These are phyloP conservation scores for Haplographium delicatum DNA, from an alignment of 495 filamentous ascomycete species.

Conservation along the genomic window DNA sequence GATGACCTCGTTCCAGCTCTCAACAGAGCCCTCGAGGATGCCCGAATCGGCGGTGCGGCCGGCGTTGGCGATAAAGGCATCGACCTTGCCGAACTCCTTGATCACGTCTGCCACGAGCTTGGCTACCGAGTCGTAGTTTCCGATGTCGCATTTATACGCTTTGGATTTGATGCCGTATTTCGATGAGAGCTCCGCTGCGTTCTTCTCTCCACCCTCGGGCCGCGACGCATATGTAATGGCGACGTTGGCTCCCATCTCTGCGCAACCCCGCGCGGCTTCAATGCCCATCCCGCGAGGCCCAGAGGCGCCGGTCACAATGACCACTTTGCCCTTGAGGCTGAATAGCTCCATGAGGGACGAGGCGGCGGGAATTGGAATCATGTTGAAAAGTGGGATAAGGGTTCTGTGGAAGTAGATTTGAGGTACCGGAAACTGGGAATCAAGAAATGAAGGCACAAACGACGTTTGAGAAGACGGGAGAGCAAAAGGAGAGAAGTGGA, in stretches of 20 bases:
- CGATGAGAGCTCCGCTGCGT: conserved; percentile 53
- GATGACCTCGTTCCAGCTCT: conserved; percentile 65
- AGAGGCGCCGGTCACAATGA: conserved; percentile 66
- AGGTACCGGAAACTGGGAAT: background rate
- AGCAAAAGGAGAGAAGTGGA: background rate
- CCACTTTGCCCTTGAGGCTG: conserved; percentile 69
- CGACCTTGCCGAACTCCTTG: conserved; percentile 59
- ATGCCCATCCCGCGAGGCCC: conserved; percentile 67
- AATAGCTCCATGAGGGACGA: conserved; percentile 58
- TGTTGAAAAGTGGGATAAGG: conserved; percentile 20
- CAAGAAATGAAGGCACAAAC: background rate
- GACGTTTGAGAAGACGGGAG: background rate
- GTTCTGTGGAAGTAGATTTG: background rate
- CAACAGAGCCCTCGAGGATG: conserved; percentile 56
- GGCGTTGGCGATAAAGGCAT: conserved; percentile 65
- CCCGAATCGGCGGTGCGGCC: conserved; percentile 59
- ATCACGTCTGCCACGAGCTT: conserved; percentile 47
- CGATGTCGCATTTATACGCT: conserved; percentile 57
- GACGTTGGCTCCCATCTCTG: conserved; percentile 67
- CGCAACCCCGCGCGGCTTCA: conserved; percentile 66
- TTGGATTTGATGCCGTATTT: conserved; percentile 62
- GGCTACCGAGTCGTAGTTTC: conserved; percentile 45
- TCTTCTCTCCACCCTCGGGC: conserved; percentile 55
- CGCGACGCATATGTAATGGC: conserved; percentile 64
- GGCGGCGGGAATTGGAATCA: conserved; percentile 53